A percentile compares a stretch with the other conserved stretches of the same genome.
Evolutionary conservation across 1,284 basidiomycete species (phyloP).

Genomic region (Ustilago nuda): DNA sequence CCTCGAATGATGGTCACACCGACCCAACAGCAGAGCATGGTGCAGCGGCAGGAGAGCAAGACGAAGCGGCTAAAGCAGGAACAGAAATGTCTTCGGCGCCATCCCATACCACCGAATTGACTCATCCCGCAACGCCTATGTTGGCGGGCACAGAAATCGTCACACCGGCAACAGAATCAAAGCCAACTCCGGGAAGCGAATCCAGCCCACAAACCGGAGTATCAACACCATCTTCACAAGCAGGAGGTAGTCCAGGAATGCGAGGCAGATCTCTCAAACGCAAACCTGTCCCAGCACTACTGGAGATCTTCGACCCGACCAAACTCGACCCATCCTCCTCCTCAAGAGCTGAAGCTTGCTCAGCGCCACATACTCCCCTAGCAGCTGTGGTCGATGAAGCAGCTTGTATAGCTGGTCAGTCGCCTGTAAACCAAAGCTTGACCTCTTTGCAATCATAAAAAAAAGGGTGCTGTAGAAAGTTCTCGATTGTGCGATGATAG

Average conservation of each 20-base stretch:
- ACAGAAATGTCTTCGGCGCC: slow-evolving; percentile 7
- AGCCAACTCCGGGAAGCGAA: background rate
- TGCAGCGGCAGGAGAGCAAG: background rate
- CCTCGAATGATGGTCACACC: background rate
- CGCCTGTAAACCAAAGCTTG: background rate
- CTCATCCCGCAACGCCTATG: background rate
- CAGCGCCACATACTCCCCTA: background rate
- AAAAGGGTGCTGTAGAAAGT: background rate
- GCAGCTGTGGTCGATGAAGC: background rate
- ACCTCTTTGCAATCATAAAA: background rate
- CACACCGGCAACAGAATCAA: background rate
- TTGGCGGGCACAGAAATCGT: background rate
- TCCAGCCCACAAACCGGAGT: background rate
- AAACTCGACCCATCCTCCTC: background rate
- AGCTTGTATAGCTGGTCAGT: background rate
- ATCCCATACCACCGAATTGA: slow-evolving; percentile 3
- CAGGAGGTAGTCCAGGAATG: background rate
- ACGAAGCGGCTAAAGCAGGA: background rate
- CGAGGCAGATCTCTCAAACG: slow-evolving; percentile 25
- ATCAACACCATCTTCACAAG: background rate
- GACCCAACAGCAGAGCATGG: background rate
- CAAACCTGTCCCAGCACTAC: slow-evolving; percentile 27
- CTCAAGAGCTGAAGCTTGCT: background rate
- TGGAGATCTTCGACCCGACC: slow-evolving; percentile 1
- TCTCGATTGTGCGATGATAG: background rate